Percentiles rank a stretch among this genome's conserved stretches.
Conservation (phyloP, 805 yeast species). For the Cyberlindnera subsufficiens region DNA sequence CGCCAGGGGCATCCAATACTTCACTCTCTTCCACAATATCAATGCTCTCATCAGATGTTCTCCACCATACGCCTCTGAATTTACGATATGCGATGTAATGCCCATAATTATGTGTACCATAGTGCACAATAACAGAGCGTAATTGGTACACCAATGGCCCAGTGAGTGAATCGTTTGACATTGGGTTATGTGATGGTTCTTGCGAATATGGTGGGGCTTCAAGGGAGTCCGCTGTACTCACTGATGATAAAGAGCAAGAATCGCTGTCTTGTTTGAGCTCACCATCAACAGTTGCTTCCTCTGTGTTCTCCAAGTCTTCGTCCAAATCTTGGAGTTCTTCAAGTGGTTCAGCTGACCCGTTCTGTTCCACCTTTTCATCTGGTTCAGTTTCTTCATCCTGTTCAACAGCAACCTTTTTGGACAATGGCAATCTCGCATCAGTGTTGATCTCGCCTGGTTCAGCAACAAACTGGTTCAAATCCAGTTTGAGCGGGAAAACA, state of each 20-base stretch:
- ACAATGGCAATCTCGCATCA: slow-evolving; percentile 75
- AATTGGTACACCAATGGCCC: slow-evolving; percentile 58
- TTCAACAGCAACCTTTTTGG: slow-evolving; percentile 33
- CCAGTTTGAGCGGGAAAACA: slow-evolving; percentile 63
- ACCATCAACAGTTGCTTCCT: neutral
- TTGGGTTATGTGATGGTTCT: slow-evolving; percentile 7
- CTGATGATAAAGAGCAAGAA: neutral
- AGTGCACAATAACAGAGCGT: slow-evolving; percentile 85
- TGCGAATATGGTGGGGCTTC: neutral
- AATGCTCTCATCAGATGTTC: slow-evolving; percentile 87
- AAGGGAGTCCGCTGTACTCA: neutral
- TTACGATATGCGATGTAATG: slow-evolving; percentile 89
- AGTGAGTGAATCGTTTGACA: slow-evolving; percentile 9
- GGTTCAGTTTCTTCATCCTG: slow-evolving; percentile 3
- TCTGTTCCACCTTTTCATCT: slow-evolving; percentile 5
- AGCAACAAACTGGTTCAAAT: slow-evolving; percentile 65
- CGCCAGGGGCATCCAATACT: slow-evolving; percentile 77
- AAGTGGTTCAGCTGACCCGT: neutral
- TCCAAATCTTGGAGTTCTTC: neutral
- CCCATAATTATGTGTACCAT: slow-evolving; percentile 96
- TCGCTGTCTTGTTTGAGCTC: too few species aligned
- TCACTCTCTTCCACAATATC: slow-evolving; percentile 75
- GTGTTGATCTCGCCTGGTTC: slow-evolving; percentile 63
- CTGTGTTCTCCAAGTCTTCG: neutral
- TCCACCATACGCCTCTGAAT: slow-evolving; percentile 87